Base-by-base conservation (phyloP, 768 basidiomycete genomes). In the Auricularia auricula-judae region DNA sequence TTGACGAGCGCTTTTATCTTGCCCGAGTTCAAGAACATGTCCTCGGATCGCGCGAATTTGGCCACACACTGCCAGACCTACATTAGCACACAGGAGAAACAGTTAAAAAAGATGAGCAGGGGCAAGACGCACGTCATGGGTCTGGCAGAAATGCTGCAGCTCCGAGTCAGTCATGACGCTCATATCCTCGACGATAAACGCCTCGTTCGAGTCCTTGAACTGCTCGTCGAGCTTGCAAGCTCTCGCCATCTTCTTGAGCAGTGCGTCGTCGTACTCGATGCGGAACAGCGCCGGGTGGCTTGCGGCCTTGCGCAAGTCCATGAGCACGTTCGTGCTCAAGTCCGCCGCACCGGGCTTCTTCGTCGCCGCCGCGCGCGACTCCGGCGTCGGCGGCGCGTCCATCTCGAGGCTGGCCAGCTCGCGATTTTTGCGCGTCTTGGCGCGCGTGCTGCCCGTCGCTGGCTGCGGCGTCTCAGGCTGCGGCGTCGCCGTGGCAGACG, bases 101-200 rank as follows among this genome's bases (percentile, higher is more conserved):
- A 29, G 29, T 61, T 53, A 70, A 66, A 36, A 18, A 39, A 2
- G 18, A 62, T 43, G 51, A 2, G 5, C 18, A 63, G 56, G 62
- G n/a, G 5, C n/a, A 21, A 44, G 16, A 70, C 81, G 47, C 64
- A 93, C 93, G 82, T 91, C 93, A 77, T 96, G 96, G 11, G 85
- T 84, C 61, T 82, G 81, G 70, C 89, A 90, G 72, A 95, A 96
- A 51, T 84, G 75, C 70, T 97, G 93, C 42, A 99, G 79, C 76
- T 98, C 97, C 7, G 93, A 88, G 75, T 99, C 97, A 54, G 93
- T 96, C 96, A 98, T 98, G 21, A 97, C 88, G 69, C 90, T 85
- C 90, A 99, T 93, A 74, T 99, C 97, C 74, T 99, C 97, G 72
- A 93, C 91, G 62, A 99, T 93, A 66, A 86, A 84, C 56, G 23